A percentile compares a stretch with the other conserved stretches of the same genome.
Evolutionary conservation across 2,329 filamentous ascomycete species (phyloP).

Genomic region (Fusarium pseudoanthophilum): DNA sequence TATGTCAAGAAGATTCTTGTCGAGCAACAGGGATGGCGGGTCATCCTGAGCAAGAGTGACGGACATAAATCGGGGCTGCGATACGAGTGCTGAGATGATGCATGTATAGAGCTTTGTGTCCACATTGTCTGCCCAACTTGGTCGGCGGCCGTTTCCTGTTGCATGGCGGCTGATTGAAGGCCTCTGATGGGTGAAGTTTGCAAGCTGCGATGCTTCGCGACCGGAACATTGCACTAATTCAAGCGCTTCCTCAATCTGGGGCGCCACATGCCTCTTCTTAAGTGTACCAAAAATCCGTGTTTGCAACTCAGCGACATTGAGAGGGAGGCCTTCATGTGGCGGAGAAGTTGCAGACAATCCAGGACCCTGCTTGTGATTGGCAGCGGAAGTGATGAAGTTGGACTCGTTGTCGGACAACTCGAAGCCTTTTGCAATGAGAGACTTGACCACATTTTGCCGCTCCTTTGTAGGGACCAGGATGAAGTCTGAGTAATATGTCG

Average conservation of each 20-base stretch:
- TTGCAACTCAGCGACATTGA: constrained; percentile 82
- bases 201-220: constrained; percentile 57
- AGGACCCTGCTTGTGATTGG: constrained; percentile 47
- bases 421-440: constrained; percentile 83
- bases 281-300: constrained; percentile 84
- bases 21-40: constrained; percentile 77
- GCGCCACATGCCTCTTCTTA: constrained; percentile 78
- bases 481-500: constrained; percentile 97
- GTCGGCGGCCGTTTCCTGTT: constrained; percentile 50
- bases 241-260: constrained; percentile 74
- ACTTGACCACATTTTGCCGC: constrained; percentile 77
- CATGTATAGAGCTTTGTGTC: constrained; percentile 72
- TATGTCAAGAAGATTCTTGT: constrained; percentile 72
- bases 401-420: constrained; percentile 80
- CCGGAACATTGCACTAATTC: constrained; percentile 87
- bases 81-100: constrained; percentile 69
- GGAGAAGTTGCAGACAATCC: constrained; percentile 55
- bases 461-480: constrained; percentile 87
- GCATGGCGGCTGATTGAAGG: constrained; percentile 51
- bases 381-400: constrained; percentile 69
- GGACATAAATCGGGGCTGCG: constrained; percentile 76
- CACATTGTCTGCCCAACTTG: constrained; percentile 67
- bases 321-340: constrained; percentile 79
- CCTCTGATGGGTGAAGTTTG: constrained; percentile 52
- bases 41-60: constrained; percentile 79